Evolutionary conservation across 768 basidiomycete species (phyloP).

Genomic region (Trametes cingulata): DNA sequence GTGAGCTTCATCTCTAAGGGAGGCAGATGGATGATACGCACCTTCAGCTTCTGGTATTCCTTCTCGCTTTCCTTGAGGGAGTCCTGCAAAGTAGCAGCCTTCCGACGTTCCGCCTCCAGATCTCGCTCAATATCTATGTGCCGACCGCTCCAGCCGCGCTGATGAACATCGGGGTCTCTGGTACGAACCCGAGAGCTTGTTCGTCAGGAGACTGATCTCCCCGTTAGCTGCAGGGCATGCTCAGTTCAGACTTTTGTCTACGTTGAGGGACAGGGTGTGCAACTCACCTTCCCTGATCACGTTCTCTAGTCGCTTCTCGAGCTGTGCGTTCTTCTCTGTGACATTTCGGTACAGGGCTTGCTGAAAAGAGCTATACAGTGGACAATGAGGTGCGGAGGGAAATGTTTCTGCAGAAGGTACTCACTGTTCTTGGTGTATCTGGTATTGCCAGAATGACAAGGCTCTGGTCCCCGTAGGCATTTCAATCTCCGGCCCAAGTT

Average conservation of each 20-base stretch:
- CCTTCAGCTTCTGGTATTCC: slow-evolving; percentile 88
- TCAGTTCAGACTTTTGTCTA: neutral
- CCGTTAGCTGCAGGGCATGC: slow-evolving; percentile 58
- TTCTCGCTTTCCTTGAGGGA: slow-evolving; percentile 75
- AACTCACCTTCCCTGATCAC: slow-evolving; percentile 77
- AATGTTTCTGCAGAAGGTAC: slow-evolving; percentile 7
- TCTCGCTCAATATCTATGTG: slow-evolving; percentile 75
- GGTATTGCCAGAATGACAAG: slow-evolving; percentile 90
- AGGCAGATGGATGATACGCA: slow-evolving; percentile 21
- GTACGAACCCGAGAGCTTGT: slow-evolving; percentile 71
- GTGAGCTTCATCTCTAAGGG: neutral
- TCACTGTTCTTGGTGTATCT: slow-evolving; percentile 83
- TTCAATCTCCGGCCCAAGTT: too few relatives aligned
- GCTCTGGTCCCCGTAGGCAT: slow-evolving; percentile 42
- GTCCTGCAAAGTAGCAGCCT: slow-evolving; percentile 73
- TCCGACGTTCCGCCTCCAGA: slow-evolving; percentile 76
- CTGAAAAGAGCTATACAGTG: slow-evolving; percentile 65
- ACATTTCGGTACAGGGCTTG: slow-evolving; percentile 79
- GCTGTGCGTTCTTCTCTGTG: slow-evolving; percentile 78
- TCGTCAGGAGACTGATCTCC: slow-evolving; percentile 68
- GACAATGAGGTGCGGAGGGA: neutral
- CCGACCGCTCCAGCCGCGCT: neutral
- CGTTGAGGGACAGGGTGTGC: neutral
- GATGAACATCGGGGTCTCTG: slow-evolving; percentile 30
- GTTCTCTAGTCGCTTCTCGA: slow-evolving; percentile 84